These are phyloP conservation scores for Claviceps sorghi DNA, from an alignment of 2,329 filamentous ascomycete genomes.

Conservation along the genomic window DNA sequence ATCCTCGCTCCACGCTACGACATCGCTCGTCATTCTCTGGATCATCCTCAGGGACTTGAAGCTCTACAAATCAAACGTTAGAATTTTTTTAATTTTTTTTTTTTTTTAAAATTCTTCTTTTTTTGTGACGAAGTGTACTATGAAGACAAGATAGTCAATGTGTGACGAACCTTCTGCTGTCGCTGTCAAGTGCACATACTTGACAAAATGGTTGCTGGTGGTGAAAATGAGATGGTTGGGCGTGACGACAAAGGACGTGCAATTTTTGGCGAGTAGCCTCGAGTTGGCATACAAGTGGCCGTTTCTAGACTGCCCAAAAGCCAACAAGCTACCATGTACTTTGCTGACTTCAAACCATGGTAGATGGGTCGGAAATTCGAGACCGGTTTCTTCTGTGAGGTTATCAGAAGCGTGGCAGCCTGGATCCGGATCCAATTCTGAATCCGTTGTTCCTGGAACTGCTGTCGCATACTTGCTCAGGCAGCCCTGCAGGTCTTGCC, in stretches of 20 bases:
- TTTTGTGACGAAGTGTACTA: neutral
- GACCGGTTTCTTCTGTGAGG: slow-evolving; percentile 18
- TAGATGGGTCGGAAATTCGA: slow-evolving; percentile 30
- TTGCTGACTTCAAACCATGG: slow-evolving; percentile 38
- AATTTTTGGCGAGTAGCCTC: slow-evolving; percentile 63
- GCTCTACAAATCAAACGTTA: slow-evolving; percentile 32
- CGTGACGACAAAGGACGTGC: slow-evolving; percentile 79
- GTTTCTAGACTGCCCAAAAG: slow-evolving; percentile 54
- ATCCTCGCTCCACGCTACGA: slow-evolving; percentile 79
- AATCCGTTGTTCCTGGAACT: slow-evolving; percentile 2
- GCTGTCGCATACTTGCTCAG: slow-evolving; percentile 25
- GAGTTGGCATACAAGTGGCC: slow-evolving; percentile 70
- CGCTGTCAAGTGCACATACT: slow-evolving; percentile 69
- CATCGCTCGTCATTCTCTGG: slow-evolving; percentile 87
- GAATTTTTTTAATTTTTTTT: neutral
- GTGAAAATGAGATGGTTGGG: slow-evolving; percentile 77
- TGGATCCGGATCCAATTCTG: neutral
- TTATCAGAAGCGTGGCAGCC: neutral
- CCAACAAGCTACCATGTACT: slow-evolving; percentile 27
- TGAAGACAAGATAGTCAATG: neutral
- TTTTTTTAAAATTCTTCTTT: neutral
- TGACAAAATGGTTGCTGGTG: slow-evolving; percentile 80
- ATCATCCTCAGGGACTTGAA: slow-evolving; percentile 74
- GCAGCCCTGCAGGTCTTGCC: slow-evolving; percentile 32
- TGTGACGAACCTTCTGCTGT: slow-evolving; percentile 42